Percentiles rank a stretch among this genome's conserved stretches.
Evolutionary conservation across 805 yeast genomes (phyloP).

Genomic region (Ogataea populi-albae): DNA sequence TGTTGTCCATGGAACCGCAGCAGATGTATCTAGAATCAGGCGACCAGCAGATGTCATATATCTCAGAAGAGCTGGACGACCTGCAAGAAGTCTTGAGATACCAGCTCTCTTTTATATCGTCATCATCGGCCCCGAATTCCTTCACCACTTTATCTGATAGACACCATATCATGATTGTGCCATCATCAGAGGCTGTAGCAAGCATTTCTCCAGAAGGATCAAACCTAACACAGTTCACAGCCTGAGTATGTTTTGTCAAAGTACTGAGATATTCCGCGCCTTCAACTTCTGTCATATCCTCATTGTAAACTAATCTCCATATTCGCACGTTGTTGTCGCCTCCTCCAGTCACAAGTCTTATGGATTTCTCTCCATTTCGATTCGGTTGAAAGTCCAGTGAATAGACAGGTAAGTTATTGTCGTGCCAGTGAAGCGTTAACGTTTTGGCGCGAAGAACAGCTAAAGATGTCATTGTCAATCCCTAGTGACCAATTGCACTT

Average conservation of each 20-base stretch:
- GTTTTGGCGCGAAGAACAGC: constrained; percentile 38
- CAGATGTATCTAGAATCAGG: constrained; percentile 74
- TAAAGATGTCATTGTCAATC: no score
- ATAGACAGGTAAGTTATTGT: constrained; percentile 72
- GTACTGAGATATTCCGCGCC: constrained; percentile 76
- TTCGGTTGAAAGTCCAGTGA: constrained; percentile 60
- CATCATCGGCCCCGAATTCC: constrained; percentile 60
- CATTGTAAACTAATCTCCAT: constrained; percentile 30
- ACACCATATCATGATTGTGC: constrained; percentile 80
- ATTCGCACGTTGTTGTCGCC: constrained; percentile 87
- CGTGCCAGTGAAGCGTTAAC: constrained; percentile 69
- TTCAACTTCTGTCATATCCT: constrained; percentile 21
- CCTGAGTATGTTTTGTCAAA: constrained; percentile 84
- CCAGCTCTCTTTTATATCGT: constrained; percentile 74
- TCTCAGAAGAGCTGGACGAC: constrained; percentile 55
- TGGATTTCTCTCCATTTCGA: constrained; percentile 21
- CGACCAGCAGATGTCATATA: constrained; percentile 92
- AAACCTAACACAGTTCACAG: constrained; percentile 88
- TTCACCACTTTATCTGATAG: constrained; percentile 49
- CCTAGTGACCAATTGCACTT: no score
- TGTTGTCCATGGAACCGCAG: constrained; percentile 92
- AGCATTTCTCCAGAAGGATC: constrained; percentile 64
- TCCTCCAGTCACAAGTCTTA: constrained; percentile 82
- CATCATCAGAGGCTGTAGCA: constrained; percentile 96
- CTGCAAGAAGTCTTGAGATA: constrained; percentile 55